phyloP scores from a whole-genome alignment of 2,329 filamentous ascomycete species.

The Alternaria alternata region DNA sequence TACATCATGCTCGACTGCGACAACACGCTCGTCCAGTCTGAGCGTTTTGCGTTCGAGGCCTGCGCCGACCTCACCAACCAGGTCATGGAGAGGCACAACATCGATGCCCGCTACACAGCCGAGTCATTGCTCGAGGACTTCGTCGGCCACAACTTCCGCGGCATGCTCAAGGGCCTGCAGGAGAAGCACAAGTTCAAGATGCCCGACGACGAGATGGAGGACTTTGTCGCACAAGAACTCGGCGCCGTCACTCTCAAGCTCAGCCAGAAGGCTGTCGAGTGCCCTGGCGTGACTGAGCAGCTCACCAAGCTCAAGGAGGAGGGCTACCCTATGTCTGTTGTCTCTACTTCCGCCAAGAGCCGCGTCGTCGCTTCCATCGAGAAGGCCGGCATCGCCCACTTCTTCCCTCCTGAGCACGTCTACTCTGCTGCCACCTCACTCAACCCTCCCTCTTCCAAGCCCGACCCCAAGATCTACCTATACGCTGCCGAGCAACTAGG shows the following conservation, averaged over 20 bases:
- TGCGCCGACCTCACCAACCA: constrained; percentile 90
- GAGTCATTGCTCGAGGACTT: constrained; percentile 83
- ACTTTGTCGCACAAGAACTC: constrained; percentile 79
- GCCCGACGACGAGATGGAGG: constrained; percentile 71
- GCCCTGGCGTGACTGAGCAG: constrained; percentile 71
- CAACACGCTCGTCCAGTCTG: constrained; percentile 93
- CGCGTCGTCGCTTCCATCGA: constrained; percentile 80
- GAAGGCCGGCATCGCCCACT: constrained; percentile 81
- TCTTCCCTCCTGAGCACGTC: constrained; percentile 76
- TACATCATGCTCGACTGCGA: constrained; percentile 67
- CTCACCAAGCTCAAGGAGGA: constrained; percentile 70
- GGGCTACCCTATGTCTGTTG: constrained; percentile 79
- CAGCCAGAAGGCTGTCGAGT: constrained; percentile 70
- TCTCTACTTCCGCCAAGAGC: constrained; percentile 80
- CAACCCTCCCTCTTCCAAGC: constrained; percentile 83
- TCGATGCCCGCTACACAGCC: constrained; percentile 77
- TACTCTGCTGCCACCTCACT: constrained; percentile 85
- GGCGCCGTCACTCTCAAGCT: constrained; percentile 85
- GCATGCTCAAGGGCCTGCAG: constrained; percentile 83
- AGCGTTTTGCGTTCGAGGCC: constrained; percentile 89
- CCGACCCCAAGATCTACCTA: constrained; percentile 87
- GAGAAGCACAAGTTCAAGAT: constrained; percentile 78
- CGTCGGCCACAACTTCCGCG: constrained; percentile 93
- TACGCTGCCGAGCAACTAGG: constrained; percentile 77
- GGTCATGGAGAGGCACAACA: constrained; percentile 73